phyloP scores from a whole-genome alignment of 2,329 filamentous ascomycete genomes.

The Magnaporthiopsis poae region DNA sequence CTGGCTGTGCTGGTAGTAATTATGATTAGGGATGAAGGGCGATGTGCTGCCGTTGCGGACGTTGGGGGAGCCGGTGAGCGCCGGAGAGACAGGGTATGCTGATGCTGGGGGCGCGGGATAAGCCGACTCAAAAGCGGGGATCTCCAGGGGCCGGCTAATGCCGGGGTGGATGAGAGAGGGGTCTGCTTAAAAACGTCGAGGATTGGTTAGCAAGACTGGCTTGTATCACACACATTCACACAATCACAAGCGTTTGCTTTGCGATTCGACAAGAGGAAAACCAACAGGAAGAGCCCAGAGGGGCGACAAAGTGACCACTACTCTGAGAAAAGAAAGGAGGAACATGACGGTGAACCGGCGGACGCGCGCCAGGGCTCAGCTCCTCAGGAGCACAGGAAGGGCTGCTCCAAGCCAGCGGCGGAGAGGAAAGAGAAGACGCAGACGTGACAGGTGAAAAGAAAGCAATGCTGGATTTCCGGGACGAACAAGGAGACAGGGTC shows the following conservation, averaged over 20 bases:
- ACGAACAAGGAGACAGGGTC: constrained; percentile 17
- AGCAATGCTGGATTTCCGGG: constrained; percentile 20
- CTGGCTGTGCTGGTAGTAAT: constrained; percentile 33
- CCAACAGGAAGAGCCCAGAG: constrained; percentile 43
- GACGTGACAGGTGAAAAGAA: constrained; percentile 22
- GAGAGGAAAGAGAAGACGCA: constrained; percentile 24
- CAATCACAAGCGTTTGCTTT: constrained; percentile 2
- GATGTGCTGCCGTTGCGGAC: constrained; percentile 36
- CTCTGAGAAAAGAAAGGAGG: constrained; percentile 44
- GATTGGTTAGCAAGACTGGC: constrained; percentile 25
- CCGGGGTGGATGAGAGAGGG: constrained; percentile 48
- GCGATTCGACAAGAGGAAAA: constrained; percentile 30
- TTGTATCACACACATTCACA: not conserved
- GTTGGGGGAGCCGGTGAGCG: constrained; percentile 47
- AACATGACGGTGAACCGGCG: constrained; percentile 20
- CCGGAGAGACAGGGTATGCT: constrained; percentile 52
- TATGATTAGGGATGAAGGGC: constrained; percentile 25
- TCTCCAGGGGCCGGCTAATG: constrained; percentile 36
- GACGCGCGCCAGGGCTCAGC: constrained; percentile 16
- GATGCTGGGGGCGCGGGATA: constrained; percentile 30
- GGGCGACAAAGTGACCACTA: constrained; percentile 42
- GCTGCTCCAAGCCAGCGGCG: constrained; percentile 20
- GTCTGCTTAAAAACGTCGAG: constrained; percentile 28
- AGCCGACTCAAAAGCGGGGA: constrained; percentile 39
- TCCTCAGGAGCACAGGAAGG: constrained; percentile 15